These are phyloP conservation scores for Thielaviopsis euricoi DNA, from an alignment of 2,329 filamentous ascomycete species.

Conservation along the genomic window DNA sequence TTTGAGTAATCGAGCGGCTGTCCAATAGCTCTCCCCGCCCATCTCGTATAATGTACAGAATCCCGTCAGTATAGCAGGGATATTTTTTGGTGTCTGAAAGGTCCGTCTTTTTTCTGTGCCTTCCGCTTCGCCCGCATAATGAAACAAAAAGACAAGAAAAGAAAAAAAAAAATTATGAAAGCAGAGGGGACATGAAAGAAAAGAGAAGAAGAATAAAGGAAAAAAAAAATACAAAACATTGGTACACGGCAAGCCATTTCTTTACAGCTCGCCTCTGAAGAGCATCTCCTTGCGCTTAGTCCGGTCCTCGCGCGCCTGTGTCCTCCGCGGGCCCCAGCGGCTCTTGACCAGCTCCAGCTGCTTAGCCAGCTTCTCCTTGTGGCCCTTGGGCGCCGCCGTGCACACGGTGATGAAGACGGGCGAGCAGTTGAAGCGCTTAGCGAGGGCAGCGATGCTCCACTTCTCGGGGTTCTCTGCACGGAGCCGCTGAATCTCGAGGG, in stretches of 20 bases:
- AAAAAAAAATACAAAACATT: not conserved
- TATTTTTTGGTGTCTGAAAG: not conserved
- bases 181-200: too few species aligned
- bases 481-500: conserved; percentile 43
- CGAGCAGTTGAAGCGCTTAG: conserved; percentile 38
- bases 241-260: not conserved
- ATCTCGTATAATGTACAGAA: conserved; percentile 8
- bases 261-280: conserved; percentile 33
- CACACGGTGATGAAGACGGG: conserved; percentile 42
- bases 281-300: conserved; percentile 36
- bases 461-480: conserved; percentile 33
- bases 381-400: conserved; percentile 30
- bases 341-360: conserved; percentile 31
- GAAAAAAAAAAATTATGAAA: not conserved
- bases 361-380: conserved; percentile 28
- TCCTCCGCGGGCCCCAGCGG: conserved; percentile 41
- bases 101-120: not conserved
- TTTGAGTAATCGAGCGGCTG: too few species aligned
- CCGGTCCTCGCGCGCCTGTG: conserved; percentile 37
- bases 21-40: too few species aligned
- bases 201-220: not conserved
- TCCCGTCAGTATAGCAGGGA: not conserved
- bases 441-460: conserved; percentile 38
- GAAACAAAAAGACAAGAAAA: not conserved
- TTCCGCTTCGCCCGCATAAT: not conserved